Percentiles rank a stretch among this genome's conserved stretches.
Evolutionary conservation across 1,284 basidiomycete genomes (phyloP).

Genomic region (Leccinum subfulvum): DNA sequence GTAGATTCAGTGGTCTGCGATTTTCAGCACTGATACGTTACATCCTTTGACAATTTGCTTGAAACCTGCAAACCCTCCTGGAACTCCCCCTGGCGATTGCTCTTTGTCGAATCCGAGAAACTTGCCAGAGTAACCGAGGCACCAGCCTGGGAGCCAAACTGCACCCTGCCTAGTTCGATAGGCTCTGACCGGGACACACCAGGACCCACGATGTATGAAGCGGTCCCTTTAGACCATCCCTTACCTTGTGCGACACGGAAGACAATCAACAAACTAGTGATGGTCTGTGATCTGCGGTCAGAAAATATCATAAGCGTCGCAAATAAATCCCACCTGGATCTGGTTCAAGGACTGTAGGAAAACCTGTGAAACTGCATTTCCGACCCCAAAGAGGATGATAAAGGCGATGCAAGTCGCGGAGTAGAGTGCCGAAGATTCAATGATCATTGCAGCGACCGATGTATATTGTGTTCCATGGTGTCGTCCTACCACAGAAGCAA

Average conservation of each 20-base stretch:
- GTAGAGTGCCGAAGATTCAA: background rate
- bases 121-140: background rate
- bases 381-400: background rate
- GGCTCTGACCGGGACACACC: background rate
- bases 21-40: background rate
- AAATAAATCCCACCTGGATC: background rate
- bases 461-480: background rate
- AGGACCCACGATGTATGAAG: background rate
- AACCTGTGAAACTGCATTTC: background rate
- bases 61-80: background rate
- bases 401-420: background rate
- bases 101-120: conserved; percentile 21
- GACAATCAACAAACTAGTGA: background rate
- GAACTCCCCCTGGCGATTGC: background rate
- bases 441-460: background rate
- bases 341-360: background rate
- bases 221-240: background rate
- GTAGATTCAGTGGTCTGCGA: background rate
- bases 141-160: background rate
- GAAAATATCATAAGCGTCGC: background rate
- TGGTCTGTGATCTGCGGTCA: background rate
- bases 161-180: background rate
- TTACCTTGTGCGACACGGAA: background rate
- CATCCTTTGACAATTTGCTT: background rate
- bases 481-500: background rate